These are phyloP conservation scores for Calycina herbarum DNA, from an alignment of 2,329 filamentous ascomycete species.

Conservation along the genomic window DNA sequence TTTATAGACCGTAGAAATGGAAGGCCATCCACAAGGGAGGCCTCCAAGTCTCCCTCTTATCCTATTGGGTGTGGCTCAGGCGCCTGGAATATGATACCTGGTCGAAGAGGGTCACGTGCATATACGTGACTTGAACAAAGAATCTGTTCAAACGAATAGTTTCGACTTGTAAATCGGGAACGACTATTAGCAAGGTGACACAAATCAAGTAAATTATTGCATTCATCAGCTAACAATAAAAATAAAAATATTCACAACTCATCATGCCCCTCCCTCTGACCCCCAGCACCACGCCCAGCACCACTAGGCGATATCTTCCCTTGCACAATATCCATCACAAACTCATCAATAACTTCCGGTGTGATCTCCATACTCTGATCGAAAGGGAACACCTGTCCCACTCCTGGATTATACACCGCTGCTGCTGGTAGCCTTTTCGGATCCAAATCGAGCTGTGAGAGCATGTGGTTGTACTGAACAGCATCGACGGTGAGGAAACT, in stretches of 20 bases:
- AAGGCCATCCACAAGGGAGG: no score
- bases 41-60: no score
- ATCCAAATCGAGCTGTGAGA: constrained; percentile 42
- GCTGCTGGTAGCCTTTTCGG: constrained; percentile 38
- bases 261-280: background rate
- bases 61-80: no score
- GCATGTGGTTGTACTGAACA: constrained; percentile 47
- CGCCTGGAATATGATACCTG: no score
- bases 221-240: background rate
- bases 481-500: constrained; percentile 50
- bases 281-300: background rate
- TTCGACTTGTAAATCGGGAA: no score
- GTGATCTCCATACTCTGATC: constrained; percentile 34
- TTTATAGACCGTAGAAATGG: no score
- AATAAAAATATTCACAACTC: background rate
- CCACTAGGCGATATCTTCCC: background rate
- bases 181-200: no score
- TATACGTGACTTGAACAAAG: no score
- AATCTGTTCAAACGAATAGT: no score
- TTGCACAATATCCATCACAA: constrained; percentile 38
- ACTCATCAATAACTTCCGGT: constrained; percentile 42
- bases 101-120: no score
- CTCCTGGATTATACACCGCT: constrained; percentile 47
- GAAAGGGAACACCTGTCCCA: constrained; percentile 47
- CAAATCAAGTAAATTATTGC: background rate